A percentile compares a stretch with the other conserved stretches of the same genome.
Evolutionary conservation across 1,139 yeast species (phyloP).

Genomic region (Yamadazyma blattariae): DNA sequence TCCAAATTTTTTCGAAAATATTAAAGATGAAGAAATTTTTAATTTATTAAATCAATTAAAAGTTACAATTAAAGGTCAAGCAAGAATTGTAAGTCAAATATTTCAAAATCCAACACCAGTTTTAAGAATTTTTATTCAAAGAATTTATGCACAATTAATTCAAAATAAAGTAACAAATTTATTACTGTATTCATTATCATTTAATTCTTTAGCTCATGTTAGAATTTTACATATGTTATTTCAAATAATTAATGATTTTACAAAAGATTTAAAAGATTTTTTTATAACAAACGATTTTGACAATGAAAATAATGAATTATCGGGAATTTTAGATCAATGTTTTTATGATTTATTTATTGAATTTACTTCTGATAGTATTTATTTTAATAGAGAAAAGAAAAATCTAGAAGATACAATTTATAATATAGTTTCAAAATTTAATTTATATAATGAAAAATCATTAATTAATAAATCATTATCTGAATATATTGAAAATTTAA

Average conservation of each 20-base stretch:
- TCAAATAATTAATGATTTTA: constrained; percentile 58
- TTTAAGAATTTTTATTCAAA: constrained; percentile 65
- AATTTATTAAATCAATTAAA: constrained; percentile 33
- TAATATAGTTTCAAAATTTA: constrained; percentile 48
- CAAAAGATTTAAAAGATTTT: constrained; percentile 63
- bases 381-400: constrained; percentile 72
- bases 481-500: constrained; percentile 38
- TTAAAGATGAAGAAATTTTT: constrained; percentile 34
- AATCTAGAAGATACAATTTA: constrained; percentile 63
- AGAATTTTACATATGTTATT: constrained; percentile 71
- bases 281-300: constrained; percentile 47
- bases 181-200: constrained; percentile 61
- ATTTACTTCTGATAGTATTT: constrained; percentile 63
- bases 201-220: constrained; percentile 71
- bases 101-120: constrained; percentile 69
- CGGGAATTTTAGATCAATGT: constrained; percentile 65
- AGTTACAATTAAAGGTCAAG: constrained; percentile 60
- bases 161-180: constrained; percentile 65
- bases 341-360: constrained; percentile 71
- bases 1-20: constrained; percentile 29
- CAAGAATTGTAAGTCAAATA: constrained; percentile 69
- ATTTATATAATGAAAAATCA: constrained; percentile 49
- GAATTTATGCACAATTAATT: constrained; percentile 75
- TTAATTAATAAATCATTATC: constrained; percentile 46
- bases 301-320: constrained; percentile 41